phyloP scores from a whole-genome alignment of 106 monocot genomes.

The Acorus gramineus region DNA sequence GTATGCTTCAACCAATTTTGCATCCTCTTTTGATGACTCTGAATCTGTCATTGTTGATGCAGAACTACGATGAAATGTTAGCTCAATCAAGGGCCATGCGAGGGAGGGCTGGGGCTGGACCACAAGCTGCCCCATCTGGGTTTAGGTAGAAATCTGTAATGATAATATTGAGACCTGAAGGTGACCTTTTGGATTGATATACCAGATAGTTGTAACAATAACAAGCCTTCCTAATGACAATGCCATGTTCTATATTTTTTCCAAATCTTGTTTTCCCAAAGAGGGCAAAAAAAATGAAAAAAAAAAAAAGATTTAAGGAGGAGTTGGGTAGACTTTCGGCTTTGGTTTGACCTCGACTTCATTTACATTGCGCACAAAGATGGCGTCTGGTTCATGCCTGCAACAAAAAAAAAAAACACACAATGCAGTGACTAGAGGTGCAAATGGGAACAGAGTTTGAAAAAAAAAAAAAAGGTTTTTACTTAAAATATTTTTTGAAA shows the following conservation, averaged over 20 bases:
- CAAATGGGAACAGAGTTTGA: neutral
- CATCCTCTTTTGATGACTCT: neutral
- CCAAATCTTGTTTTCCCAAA: too few relatives aligned
- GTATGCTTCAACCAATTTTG: neutral
- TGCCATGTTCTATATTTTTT: too few relatives aligned
- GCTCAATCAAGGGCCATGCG: constrained; percentile 77
- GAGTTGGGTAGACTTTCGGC: constrained; percentile 69
- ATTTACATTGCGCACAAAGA: constrained; percentile 71
- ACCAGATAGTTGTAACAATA: too few relatives aligned
- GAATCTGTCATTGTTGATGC: neutral
- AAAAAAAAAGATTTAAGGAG: constrained; percentile 6
- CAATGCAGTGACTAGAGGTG: neutral
- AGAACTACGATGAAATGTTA: constrained; percentile 66
- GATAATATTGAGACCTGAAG: too few relatives aligned
- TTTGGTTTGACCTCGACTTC: constrained; percentile 96
- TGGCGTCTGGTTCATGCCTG: constrained; percentile 86
- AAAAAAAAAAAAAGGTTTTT: neutral
- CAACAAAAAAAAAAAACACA: neutral
- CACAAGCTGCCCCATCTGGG: constrained; percentile 40
- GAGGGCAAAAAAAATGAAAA: too few relatives aligned
- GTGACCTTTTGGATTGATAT: too few relatives aligned
- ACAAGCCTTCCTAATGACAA: too few relatives aligned
- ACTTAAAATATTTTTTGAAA: neutral
- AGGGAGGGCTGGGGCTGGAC: constrained; percentile 27
- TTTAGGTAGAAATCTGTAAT: constrained; percentile 19